phyloP scores from a whole-genome alignment of 257 asterid genomes.

The Solanum dulcamara region DNA sequence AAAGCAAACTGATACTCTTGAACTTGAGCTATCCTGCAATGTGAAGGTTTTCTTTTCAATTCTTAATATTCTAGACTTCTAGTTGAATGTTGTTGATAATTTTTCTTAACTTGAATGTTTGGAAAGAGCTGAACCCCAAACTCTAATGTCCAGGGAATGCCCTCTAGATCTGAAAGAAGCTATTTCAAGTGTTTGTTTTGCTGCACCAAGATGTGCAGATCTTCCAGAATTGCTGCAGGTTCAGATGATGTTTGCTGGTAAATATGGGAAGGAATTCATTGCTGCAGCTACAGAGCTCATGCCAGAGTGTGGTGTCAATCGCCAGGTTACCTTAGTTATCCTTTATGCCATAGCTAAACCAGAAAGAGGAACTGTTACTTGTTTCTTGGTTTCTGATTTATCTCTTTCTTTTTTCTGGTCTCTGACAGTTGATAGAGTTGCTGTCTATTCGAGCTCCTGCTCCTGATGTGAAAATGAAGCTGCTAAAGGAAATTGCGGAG shows the following conservation, averaged over 20 bases:
- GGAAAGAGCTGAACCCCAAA: background rate
- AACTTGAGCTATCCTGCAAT: background rate
- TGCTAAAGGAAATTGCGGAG: conserved; percentile 85
- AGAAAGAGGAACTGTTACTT: background rate
- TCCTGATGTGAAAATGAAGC: conserved; percentile 78
- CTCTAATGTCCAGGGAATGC: conserved; percentile 57
- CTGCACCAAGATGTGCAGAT: conserved; percentile 99
- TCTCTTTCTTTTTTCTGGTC: background rate
- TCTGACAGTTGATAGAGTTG: conserved; percentile 65
- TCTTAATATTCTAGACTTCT: background rate
- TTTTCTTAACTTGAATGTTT: background rate
- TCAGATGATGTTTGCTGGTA: conserved; percentile 64
- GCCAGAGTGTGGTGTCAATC: conserved; percentile 98
- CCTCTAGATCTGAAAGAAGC: conserved; percentile 97
- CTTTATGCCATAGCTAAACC: background rate
- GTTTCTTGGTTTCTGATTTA: background rate
- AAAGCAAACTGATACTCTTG: background rate
- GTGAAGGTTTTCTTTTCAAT: background rate
- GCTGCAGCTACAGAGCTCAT: conserved; percentile 81
- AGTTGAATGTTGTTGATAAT: background rate
- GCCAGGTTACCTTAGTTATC: conserved; percentile 48
- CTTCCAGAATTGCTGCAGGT: conserved; percentile 71
- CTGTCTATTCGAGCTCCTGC: conserved; percentile 87
- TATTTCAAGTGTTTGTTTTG: conserved; percentile 89
- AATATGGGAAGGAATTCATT: conserved; percentile 87